These are phyloP conservation scores for Plectosphaerella plurivora DNA, from an alignment of 2,329 filamentous ascomycete species.

Conservation along the genomic window DNA sequence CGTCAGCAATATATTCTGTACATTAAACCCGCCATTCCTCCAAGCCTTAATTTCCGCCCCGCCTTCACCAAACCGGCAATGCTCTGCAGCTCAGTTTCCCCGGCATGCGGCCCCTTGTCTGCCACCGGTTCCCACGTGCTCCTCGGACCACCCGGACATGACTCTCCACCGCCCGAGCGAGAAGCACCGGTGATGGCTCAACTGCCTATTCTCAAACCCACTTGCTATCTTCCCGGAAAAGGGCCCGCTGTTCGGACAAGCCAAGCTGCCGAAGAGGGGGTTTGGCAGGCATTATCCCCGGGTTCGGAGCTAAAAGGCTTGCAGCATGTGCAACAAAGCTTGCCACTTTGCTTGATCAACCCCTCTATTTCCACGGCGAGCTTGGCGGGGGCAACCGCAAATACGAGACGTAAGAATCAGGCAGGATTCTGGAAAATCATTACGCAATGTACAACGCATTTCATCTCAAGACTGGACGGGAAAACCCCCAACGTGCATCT, in stretches of 20 bases:
- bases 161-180: neutral
- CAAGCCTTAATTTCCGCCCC: neutral
- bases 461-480: neutral
- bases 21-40: neutral
- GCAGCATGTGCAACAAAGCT: neutral
- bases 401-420: neutral
- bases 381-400: neutral
- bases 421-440: neutral
- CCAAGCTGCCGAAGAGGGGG: neutral
- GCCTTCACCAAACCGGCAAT: neutral
- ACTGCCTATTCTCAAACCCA: no score
- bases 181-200: no score
- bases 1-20: neutral
- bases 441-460: neutral
- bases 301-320: neutral
- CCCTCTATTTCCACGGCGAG: neutral
- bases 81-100: no score
- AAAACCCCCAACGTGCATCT: neutral
- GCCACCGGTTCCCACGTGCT: neutral
- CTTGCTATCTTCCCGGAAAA: neutral
- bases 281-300: neutral
- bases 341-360: neutral
- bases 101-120: neutral
- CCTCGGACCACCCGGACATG: neutral
- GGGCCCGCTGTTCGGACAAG: neutral